Percentiles rank a stretch among this genome's conserved stretches.
Conservation (phyloP, 2,329 filamentous ascomycete species). For the Dothidotthia symphoricarpi region DNA sequence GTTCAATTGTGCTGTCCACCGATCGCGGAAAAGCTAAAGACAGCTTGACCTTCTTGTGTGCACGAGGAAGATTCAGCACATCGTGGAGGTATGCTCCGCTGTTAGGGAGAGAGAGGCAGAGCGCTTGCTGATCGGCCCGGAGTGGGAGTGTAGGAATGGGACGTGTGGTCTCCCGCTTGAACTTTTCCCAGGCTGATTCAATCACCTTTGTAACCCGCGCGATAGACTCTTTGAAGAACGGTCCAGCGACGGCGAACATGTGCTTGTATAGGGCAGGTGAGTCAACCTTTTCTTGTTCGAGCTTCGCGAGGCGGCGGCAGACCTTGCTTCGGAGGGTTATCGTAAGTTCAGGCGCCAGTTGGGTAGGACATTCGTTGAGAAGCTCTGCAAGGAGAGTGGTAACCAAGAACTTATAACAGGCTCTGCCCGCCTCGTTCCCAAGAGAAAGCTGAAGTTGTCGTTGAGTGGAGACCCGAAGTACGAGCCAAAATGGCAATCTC, state of each 20-base stretch:
- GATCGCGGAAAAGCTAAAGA: conserved; percentile 8
- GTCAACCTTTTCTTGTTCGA: conserved; percentile 45
- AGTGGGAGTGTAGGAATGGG: conserved; percentile 45
- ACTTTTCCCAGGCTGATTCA: conserved; percentile 16
- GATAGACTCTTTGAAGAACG: conserved; percentile 23
- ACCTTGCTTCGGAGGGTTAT: conserved; percentile 52
- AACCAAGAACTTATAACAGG: conserved; percentile 58
- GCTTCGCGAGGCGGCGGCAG: conserved; percentile 56
- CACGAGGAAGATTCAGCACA: conserved; percentile 9
- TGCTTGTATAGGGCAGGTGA: conserved; percentile 4
- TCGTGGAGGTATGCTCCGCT: conserved; percentile 15
- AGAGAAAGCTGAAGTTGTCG: conserved; percentile 48
- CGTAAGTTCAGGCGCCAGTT: conserved; percentile 36
- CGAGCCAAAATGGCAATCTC: conserved; percentile 59
- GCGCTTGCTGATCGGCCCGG: conserved; percentile 29
- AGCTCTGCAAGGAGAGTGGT: conserved; percentile 48
- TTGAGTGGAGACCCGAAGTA: conserved; percentile 57
- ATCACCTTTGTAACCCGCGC: conserved; percentile 32
- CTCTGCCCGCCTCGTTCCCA: conserved; percentile 43
- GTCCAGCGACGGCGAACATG: conserved; percentile 3
- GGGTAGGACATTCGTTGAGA: conserved; percentile 34
- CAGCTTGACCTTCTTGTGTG: conserved; percentile 2
- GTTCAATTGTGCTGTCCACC: conserved; percentile 9
- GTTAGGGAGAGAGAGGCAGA: conserved; percentile 19
- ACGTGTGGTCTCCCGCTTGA: conserved; percentile 31